Conservation (phyloP, 208 protist species). For the Leishmania lainsoni region DNA sequence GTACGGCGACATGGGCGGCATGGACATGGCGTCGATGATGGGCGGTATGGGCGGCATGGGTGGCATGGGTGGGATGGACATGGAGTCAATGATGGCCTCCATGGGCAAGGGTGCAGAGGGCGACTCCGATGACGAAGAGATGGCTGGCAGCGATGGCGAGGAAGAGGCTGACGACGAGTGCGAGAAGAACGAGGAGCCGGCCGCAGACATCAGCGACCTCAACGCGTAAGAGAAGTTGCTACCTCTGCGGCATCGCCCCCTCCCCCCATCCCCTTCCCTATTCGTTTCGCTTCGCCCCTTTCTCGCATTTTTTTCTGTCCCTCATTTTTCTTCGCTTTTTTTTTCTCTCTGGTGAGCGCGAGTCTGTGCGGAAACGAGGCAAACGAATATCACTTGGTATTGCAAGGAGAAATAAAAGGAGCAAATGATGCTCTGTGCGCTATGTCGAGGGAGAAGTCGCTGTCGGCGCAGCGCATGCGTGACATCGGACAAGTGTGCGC, state of each 20-base stretch:
- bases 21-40: constrained; percentile 61
- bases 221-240: constrained; percentile 30
- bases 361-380: not conserved
- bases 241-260: not conserved
- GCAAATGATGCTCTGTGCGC: not conserved
- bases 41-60: constrained; percentile 43
- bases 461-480: not conserved
- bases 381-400: not conserved
- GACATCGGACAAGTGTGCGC: not conserved
- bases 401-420: not conserved
- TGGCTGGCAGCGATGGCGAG: constrained; percentile 32
- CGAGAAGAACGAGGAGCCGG: constrained; percentile 35
- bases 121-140: constrained; percentile 60
- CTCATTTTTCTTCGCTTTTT: not conserved
- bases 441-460: not conserved
- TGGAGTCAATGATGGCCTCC: constrained; percentile 62
- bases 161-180: not conserved
- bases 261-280: not conserved
- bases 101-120: constrained; percentile 41
- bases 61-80: constrained; percentile 47
- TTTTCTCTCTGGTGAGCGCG: not conserved
- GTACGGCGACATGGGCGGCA: constrained; percentile 79
- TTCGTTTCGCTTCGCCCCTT: not conserved
- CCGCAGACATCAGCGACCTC: constrained; percentile 65
- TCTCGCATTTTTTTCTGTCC: not conserved